Evolutionary conservation across 148 eudicot genomes (phyloP), one percentile per base, ranked within the genome.

Genomic region (Oxyria digyna): DNA sequence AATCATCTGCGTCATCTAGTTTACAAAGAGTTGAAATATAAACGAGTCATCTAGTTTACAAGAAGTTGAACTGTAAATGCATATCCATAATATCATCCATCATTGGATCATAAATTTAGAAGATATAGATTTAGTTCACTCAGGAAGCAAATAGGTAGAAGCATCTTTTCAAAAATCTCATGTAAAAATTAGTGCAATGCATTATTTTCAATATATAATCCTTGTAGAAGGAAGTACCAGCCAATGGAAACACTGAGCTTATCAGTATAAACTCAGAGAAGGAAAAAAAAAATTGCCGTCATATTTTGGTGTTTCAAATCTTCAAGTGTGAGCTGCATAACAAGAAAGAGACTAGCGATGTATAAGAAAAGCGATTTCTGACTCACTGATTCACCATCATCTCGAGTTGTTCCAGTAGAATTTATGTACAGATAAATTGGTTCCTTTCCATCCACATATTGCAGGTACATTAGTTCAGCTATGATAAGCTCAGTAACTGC

Each of bases 351-450:
- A 59, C 68, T 37, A 29, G 5, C 35, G 5, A 8, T 33, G 13
- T 23, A 24, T 43, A 71, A 27, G 41, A 26, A 41, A 66, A 62
- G 18, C 1, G 33, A 67, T n/a, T 6, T 46, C 70, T 72, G 71
- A 45, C 97, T 88, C 72, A 94, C 99, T 45, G 88, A 71, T 87
- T 83, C 96, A 85, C 92, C 97, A 76, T 94, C 91, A 78, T 85
- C 96, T 50, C 85, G 83, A 57, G 91, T 82, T 55, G 96, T 85
- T 73, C 99, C 99, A 42, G 99, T 82, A 43, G 99, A 94, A 78
- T 91, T 85, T 72, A 94, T 90, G 77, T 90, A 88, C 21, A 94
- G 72, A 64, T 84, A 87, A 64, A 94, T 88, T 32, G 99, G 92
- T 52, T 80, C 93, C 74, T 88, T 84, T 55, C 96, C 83, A 75